phyloP scores from a whole-genome alignment of 345 rosid species.

The Combretum micranthum region DNA sequence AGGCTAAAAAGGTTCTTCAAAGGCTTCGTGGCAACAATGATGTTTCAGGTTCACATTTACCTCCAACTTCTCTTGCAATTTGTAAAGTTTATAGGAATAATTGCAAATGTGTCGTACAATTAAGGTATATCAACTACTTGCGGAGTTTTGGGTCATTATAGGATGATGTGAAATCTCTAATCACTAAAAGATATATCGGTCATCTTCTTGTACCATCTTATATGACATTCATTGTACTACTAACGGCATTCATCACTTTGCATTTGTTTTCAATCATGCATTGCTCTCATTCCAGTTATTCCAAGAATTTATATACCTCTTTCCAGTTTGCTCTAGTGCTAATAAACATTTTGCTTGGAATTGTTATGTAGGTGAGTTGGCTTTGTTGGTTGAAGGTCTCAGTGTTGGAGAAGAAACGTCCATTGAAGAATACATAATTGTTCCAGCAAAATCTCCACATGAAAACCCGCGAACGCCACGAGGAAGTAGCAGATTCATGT shows the following conservation, averaged over 20 bases:
- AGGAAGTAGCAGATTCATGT: slow-evolving; percentile 11
- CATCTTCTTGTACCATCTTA: too few species aligned
- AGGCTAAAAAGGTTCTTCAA: slow-evolving; percentile 28
- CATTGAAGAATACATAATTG: slow-evolving; percentile 27
- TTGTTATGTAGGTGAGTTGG: slow-evolving; percentile 27
- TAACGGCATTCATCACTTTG: too few species aligned
- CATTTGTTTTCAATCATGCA: too few species aligned
- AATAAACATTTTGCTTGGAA: background rate
- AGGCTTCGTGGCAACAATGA: slow-evolving; percentile 33
- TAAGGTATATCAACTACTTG: too few species aligned
- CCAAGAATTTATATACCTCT: background rate
- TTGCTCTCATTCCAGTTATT: too few species aligned
- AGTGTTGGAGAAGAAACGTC: slow-evolving; percentile 21
- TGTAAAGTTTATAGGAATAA: too few species aligned
- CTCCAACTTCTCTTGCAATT: background rate
- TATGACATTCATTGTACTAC: too few species aligned
- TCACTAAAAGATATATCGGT: too few species aligned
- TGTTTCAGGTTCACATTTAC: slow-evolving; percentile 23
- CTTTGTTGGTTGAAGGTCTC: slow-evolving; percentile 38
- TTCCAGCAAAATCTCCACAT: slow-evolving; percentile 15
- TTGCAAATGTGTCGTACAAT: too few species aligned
- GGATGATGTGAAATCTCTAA: too few species aligned
- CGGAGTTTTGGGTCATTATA: background rate
- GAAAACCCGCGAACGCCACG: background rate
- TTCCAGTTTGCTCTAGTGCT: slow-evolving; percentile 1